Evolutionary conservation across 1,284 basidiomycete species (phyloP).

Genomic region (Trichosporon coremiiforme): DNA sequence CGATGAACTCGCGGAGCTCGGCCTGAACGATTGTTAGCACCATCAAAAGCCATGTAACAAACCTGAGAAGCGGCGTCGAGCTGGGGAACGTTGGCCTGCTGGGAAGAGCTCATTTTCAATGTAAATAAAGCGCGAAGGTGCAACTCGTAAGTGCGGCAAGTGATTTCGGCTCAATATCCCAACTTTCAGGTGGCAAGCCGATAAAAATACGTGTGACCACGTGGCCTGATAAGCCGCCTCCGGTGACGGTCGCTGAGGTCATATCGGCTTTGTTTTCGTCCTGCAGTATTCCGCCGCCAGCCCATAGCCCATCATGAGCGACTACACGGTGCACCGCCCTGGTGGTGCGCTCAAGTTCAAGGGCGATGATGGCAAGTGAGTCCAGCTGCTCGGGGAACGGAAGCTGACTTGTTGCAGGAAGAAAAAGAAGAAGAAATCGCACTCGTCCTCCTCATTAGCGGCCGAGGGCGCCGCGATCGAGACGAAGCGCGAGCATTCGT

Average conservation of each 20-base stretch:
- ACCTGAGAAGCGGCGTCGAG: constrained; percentile 78
- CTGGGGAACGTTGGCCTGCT: constrained; percentile 45
- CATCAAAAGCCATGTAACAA: constrained; percentile 31
- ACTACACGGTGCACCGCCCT: constrained; percentile 76
- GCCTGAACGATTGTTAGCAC: constrained; percentile 60
- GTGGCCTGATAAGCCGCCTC: background rate
- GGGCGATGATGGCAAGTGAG: constrained; percentile 78
- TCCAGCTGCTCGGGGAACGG: constrained; percentile 28
- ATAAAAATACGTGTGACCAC: constrained; percentile 10
- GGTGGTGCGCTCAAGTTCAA: constrained; percentile 90
- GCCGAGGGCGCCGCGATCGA: constrained; percentile 4
- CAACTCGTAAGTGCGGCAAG: constrained; percentile 11
- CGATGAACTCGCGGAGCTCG: constrained; percentile 81
- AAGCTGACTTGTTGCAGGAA: constrained; percentile 19
- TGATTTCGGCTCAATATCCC: constrained; percentile 9
- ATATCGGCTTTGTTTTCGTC: constrained; percentile 8
- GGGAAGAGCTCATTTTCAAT: constrained; percentile 24
- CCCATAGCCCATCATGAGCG: constrained; percentile 58
- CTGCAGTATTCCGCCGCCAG: constrained; percentile 4
- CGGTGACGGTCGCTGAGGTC: constrained; percentile 9
- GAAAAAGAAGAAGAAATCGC: constrained; percentile 76
- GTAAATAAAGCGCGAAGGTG: background rate
- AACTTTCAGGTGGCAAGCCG: constrained; percentile 11
- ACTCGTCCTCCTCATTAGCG: constrained; percentile 49
- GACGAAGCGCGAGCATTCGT: constrained; percentile 11